Evolutionary conservation across 1,139 yeast species (phyloP), one percentile per base, ranked within the genome.

Genomic region (Candida sp.): DNA sequence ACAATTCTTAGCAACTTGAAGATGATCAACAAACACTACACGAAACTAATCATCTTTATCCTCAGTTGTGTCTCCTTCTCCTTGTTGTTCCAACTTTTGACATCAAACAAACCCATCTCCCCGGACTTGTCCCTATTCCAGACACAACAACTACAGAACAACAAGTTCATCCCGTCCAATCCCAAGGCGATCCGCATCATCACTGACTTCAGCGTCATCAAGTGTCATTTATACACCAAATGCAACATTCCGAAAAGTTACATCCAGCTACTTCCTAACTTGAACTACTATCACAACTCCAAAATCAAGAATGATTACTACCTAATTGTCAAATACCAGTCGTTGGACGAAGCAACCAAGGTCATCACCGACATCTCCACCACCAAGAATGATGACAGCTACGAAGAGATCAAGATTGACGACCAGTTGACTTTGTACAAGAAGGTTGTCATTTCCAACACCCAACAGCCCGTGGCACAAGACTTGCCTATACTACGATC

Each of bases 401-500:
- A 51, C 37, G 48, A 47, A 33, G 49, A 50, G 26, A 42, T 52
- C 23, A 38, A 35, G n/a, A 34, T 38, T 11, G 44, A 46, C 26
- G 38, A 38, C 12, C 46, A 42, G 25, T 48, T 48, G n/a, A 50
- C 38, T 25, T 44, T 58, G 11, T 57, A 52, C 37, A 51, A 55
- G 33, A 55, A 54, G 32, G 26, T 39, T 11, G 7, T 32, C 4
- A 41, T 51, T 8, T 33, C 46, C 7, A 54, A 54, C 45, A 43
- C 40, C 23, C 39, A 51, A 34, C 42, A 45, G 5, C 52, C 46
- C 11, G 27, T 59, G 11, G 46, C 48, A 9, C 42, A 46, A 5
- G 58, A 60, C 26, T 30, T 50, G 12, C 53, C 60, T 0, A 53
- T 65, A 11, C 57, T 70, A 23, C 55, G 70, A 32, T 55, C 60